Base-by-base conservation (phyloP, 2,329 filamentous ascomycete species). In the Cytospora leucostoma region DNA sequence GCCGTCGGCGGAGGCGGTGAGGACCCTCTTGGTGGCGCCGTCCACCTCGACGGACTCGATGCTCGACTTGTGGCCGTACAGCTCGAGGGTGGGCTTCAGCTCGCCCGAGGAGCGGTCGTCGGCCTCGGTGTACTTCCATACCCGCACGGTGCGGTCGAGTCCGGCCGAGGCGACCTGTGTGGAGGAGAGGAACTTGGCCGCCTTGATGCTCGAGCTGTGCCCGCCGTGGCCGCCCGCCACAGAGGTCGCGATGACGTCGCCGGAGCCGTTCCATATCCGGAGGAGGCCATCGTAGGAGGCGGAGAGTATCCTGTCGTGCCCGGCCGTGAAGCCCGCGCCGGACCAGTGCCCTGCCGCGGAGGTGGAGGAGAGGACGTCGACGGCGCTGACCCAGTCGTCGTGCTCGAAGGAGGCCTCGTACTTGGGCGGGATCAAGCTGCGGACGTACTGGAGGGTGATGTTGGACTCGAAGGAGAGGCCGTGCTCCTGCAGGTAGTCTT, bases 401-500 rank as follows among this genome's bases (percentile, higher is more conserved):
- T 99, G 94, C 79, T 97, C 89, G 74, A 97, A 99, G 73, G 91
- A 95, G 13, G 93, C 90, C 70, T 96, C 88, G 75, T 95, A 94
- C 40, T 91, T 83, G 19, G 95, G 95, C 8, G 95, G 95, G 65
- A 97, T 87, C 69, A 97, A 80, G 67, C 93, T 95, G 71, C 93
- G 89, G 40, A 97, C 92, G 77, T 98, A 99, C 80, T 98, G 93
- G 63, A 99, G 84, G 40, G 89, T 90, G 59, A 99, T 79, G 4
- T 90, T 94, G 5, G 89, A 90, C 80, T 99, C 95, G 50, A 92
- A 86, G 21, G 92, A 97, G 66, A 98, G 88, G 56, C 94, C 94
- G 72, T 95, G 91, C 66, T 88, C 82, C 17, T 88, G 88, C 65
- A 99, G 86, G 77, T 96, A 97, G 72, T 97, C 91, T 74, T 97